A percentile compares a stretch with the other conserved stretches of the same genome.
These are phyloP conservation scores for Auricularia sp. DNA, from an alignment of 768 basidiomycete species.

Conservation along the genomic window DNA sequence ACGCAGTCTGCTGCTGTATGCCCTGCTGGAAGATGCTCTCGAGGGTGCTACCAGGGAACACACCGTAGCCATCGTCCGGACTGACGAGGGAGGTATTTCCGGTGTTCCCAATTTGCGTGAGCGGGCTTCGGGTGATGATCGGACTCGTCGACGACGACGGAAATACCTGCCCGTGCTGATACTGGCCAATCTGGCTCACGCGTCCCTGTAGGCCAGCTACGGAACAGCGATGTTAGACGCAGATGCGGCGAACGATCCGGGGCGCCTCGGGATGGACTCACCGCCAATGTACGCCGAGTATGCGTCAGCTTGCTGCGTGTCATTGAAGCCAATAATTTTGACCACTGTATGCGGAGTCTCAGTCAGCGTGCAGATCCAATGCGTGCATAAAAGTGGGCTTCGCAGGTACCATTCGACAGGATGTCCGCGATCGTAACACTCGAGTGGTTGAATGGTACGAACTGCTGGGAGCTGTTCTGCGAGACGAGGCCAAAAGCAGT, in stretches of 20 bases:
- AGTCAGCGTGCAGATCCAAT: conserved; percentile 8
- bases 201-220: conserved; percentile 19
- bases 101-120: not conserved
- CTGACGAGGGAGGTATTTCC: conserved; percentile 31
- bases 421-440: conserved; percentile 7
- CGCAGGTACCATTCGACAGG: not conserved
- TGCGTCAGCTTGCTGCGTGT: conserved; percentile 40
- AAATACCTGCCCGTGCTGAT: conserved; percentile 17
- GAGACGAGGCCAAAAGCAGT: conserved; percentile 58
- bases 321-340: conserved; percentile 41
- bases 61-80: conserved; percentile 54
- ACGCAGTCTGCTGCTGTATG: not conserved
- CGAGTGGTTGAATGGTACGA: conserved; percentile 55
- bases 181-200: conserved; percentile 18
- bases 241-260: too few relatives aligned
- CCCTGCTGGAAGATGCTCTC: not conserved
- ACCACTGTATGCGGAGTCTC: conserved; percentile 8
- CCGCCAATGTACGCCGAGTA: conserved; percentile 35
- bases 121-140: not conserved
- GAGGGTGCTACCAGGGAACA: not conserved
- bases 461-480: conserved; percentile 38
- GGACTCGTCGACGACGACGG: not conserved
- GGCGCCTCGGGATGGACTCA: not conserved
- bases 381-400: not conserved
- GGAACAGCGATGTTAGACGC: conserved; percentile 24